Evolutionary conservation across 1,284 basidiomycete species (phyloP), one percentile per base, ranked within the genome.

Genomic region (Pseudozyma hubeiensis): DNA sequence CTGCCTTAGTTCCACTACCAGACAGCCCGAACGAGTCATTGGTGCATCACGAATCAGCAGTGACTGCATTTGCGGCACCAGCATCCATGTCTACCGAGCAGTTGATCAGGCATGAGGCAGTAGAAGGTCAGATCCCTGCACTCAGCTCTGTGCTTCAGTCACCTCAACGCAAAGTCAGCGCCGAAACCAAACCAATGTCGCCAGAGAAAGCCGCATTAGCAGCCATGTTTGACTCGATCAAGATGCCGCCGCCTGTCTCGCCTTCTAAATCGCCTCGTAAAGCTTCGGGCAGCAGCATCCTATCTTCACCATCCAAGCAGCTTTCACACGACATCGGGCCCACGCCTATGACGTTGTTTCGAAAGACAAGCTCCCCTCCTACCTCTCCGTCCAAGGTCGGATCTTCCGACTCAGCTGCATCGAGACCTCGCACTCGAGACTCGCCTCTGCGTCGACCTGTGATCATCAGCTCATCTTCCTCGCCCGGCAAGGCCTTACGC

Each of bases 221-320:
- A 10, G 71, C 71, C 39, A 74, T 68, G 51, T 74, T 74, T 29
- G 71, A 74, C 24, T 61, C 65, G 10, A 74, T 74, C 59, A 50
- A 54, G 31, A 74, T 74, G 71, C 70, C 70, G 3, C 54, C 62
- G 19, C 71, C 71, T 4, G 35, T 34, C n/a, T 68, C 71, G 17
- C 71, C 65, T 4, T 47, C 53, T 0, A 73, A 67, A n/a, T 73
- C 71, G n/a, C 71, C 65, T 11, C 64, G 71, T 17, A 68, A 68
- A 30, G 57, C 61, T 5, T 63, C 63, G 3, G 53, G 56, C 17
- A 63, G 47, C 56, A 64, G 34, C 50, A 57, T 53, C 13, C 45
- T 60, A 2, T 49, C 35, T 0, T 70, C 67, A 6, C 58, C 62
- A 0, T 54, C 57, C 7, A 70, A 64, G 50, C 50, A 63, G 41